Evolutionary conservation across 164 flowering plant species (phyloP).

Genomic region (Stephania cephalantha): DNA sequence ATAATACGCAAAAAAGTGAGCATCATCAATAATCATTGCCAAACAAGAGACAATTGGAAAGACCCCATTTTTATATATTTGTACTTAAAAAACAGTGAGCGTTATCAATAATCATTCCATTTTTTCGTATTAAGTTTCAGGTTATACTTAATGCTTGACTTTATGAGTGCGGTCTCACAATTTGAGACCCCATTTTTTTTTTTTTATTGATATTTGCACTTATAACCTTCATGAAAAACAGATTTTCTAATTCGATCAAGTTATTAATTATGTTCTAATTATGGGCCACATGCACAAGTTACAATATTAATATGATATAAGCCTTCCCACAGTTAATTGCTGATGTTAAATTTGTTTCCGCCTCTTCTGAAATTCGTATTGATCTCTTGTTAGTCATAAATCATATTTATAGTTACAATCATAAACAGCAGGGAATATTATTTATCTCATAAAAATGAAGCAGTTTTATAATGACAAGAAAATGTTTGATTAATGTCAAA

Average conservation of each 20-base stretch:
- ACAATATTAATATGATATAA: not conserved
- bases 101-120: too few species aligned
- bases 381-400: not conserved
- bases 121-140: too few species aligned
- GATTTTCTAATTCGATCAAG: not conserved
- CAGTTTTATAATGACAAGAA: not conserved
- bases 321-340: not conserved
- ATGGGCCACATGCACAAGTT: conserved; percentile 1
- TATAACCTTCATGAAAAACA: not conserved
- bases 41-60: too few species aligned
- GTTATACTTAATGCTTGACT: not conserved
- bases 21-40: too few species aligned
- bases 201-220: not conserved
- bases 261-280: not conserved
- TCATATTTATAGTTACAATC: not conserved
- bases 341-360: not conserved
- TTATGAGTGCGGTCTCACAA: not conserved
- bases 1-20: too few species aligned
- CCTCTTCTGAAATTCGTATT: not conserved
- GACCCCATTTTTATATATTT: too few species aligned
- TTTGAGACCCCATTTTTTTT: not conserved
- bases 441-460: not conserved
- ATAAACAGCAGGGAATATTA: too few species aligned
- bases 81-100: too few species aligned
- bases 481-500: not conserved